Evolutionary conservation across 192 early-diverging fungal species (phyloP), one percentile per base, ranked within the genome.

Genomic region (Entomortierella beljakovae): DNA sequence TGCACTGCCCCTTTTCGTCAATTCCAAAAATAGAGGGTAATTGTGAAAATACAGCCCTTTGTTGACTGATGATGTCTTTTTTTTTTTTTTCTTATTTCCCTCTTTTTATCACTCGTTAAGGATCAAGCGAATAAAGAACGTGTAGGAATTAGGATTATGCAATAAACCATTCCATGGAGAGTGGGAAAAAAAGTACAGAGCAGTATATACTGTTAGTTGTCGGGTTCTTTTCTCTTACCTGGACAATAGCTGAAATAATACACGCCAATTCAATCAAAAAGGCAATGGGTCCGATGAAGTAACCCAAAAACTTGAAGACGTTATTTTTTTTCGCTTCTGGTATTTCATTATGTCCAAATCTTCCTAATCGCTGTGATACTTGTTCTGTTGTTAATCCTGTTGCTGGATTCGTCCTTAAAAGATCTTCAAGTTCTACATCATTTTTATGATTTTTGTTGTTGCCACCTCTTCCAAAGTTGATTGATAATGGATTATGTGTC

Each of bases 311-410:
- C 48, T 86, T 83, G 34, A 80, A 50, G 2, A 86, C 1, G 23
- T 77, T 82, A 38, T 81, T 86, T 33, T 38, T 38, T 35, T 81
- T 82, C 28, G 74, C 85, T 76, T 97, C 96, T 0, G 88, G 81
- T 57, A 92, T 72, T 68, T 94, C 93, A 73, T 97, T 97, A 37
- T 63, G 80, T 55, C 96, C 96, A 77, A 94, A 98, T 66, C 83
- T 62, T 8, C 69, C 63, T 29, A 88, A 56, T 38, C 92, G 75
- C 23, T 84, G 83, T 7, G 34, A 46, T 0, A 81, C 88, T 64
- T 91, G 84, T 40, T 80, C 82, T 11, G 84, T 73, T 3, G 89
- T 84, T 56, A 94, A 81, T 28, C 92, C 92, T n/a, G 86, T 68
- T 8, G 57, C 59, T 7, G 91, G 91, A 55, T 85, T 72, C 8